phyloP scores from a whole-genome alignment of 164 flowering plant species.

The Hamamelis virginiana region DNA sequence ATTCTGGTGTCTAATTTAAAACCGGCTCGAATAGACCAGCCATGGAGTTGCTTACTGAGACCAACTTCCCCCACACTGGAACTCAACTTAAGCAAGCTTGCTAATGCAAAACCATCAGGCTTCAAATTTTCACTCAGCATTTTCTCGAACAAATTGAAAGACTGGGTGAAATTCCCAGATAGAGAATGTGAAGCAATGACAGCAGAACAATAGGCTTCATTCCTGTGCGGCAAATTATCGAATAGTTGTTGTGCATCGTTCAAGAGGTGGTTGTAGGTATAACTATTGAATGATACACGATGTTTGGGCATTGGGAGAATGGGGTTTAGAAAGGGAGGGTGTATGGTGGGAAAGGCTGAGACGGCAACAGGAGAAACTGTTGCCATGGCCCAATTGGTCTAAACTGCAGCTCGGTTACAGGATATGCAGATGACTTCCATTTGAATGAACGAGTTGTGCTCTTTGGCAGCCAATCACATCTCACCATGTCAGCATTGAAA shows the following conservation, averaged over 20 bases:
- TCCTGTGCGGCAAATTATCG: conserved; percentile 19
- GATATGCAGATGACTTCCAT: no score
- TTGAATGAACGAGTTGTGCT: no score
- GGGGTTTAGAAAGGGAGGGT: conserved; percentile 2
- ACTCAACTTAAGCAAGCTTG: conserved; percentile 25
- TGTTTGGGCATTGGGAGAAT: conserved; percentile 1
- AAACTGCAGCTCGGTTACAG: no score
- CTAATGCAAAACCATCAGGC: conserved; percentile 23
- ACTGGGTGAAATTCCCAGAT: conserved; percentile 13
- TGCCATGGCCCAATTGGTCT: not conserved
- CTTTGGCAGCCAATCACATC: no score
- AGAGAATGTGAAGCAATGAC: conserved; percentile 18
- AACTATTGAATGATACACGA: not conserved
- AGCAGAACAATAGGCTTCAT: conserved; percentile 21
- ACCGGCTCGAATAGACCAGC: conserved; percentile 28
- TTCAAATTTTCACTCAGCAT: conserved; percentile 22
- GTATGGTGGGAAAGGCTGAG: conserved; percentile 7
- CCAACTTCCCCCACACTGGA: conserved; percentile 15
- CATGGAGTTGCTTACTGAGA: conserved; percentile 31
- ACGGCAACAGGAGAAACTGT: conserved; percentile 7
- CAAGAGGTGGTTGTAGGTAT: conserved; percentile 5
- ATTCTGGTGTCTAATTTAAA: conserved; percentile 13
- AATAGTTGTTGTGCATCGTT: conserved; percentile 20
- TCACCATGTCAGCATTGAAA: no score
- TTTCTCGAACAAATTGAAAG: conserved; percentile 13